phyloP scores from a whole-genome alignment of 208 protist species.

The Crithidia fasciculata region DNA sequence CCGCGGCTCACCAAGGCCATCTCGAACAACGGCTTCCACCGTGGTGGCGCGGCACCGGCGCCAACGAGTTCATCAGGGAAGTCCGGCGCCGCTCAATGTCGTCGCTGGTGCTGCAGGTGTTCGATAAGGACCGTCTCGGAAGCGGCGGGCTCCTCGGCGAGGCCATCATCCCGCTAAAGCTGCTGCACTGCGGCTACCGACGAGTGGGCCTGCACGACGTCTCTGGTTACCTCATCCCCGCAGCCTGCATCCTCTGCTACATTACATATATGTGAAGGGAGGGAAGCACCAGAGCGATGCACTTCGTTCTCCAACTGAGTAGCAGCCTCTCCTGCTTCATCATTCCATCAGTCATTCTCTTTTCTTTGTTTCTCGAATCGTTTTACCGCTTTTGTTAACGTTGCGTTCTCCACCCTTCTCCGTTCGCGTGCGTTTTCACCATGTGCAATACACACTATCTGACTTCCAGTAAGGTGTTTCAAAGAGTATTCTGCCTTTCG shows the following conservation, averaged over 20 bases:
- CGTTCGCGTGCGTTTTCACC: too few species aligned
- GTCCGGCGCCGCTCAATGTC: slow-evolving; percentile 39
- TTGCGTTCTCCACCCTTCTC: too few species aligned
- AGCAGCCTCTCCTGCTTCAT: too few species aligned
- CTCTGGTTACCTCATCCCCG: slow-evolving; percentile 29
- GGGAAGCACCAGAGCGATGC: background rate
- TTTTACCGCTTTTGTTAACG: too few species aligned
- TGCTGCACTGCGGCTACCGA: slow-evolving; percentile 51
- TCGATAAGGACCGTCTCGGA: slow-evolving; percentile 48
- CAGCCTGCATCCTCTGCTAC: slow-evolving; percentile 48
- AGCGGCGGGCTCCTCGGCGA: slow-evolving; percentile 47
- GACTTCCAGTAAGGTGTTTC: too few species aligned
- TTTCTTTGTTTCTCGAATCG: too few species aligned
- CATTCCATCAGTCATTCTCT: too few species aligned
- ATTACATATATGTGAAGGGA: slow-evolving; percentile 19
- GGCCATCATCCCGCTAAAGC: slow-evolving; percentile 44
- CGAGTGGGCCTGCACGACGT: slow-evolving; percentile 48
- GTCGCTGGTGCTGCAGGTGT: slow-evolving; percentile 55
- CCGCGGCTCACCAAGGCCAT: slow-evolving; percentile 39
- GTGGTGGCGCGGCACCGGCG: slow-evolving; percentile 52
- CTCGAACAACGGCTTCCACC: slow-evolving; percentile 70
- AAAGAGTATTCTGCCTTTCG: too few species aligned
- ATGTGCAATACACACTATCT: too few species aligned
- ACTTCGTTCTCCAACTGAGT: background rate
- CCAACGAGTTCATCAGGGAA: slow-evolving; percentile 49